These are phyloP conservation scores for Taiozyma sp. DNA, from an alignment of 1,139 yeast species.

Conservation along the genomic window DNA sequence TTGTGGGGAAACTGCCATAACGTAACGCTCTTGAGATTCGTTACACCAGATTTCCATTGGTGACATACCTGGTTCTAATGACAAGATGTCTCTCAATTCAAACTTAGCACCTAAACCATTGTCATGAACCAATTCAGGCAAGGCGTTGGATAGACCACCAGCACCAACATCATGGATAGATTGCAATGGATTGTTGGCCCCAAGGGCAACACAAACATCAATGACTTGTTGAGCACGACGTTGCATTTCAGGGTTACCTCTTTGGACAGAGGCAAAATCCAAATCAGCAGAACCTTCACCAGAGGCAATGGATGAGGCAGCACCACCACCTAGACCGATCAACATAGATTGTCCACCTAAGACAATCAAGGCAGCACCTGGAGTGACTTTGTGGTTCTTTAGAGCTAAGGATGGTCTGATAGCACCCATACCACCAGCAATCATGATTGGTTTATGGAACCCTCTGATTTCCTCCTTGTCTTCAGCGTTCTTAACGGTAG, in stretches of 20 bases:
- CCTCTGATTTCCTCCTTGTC: slow-evolving; percentile 82
- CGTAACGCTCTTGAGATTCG: slow-evolving; percentile 98
- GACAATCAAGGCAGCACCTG: slow-evolving; percentile 89
- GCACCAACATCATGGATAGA: slow-evolving; percentile 99
- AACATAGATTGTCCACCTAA: slow-evolving; percentile 99
- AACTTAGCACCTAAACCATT: slow-evolving; percentile 92
- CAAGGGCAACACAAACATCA: slow-evolving; percentile 86
- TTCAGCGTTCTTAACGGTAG: slow-evolving; percentile 55
- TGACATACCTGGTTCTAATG: slow-evolving; percentile 96
- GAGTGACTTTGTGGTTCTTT: slow-evolving; percentile 82
- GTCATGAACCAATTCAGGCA: slow-evolving; percentile 97
- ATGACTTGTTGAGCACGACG: slow-evolving; percentile 98
- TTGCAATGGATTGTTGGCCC: slow-evolving; percentile 80
- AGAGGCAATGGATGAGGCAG: slow-evolving; percentile 92
- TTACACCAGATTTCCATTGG: slow-evolving; percentile 99
- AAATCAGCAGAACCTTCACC: slow-evolving; percentile 95
- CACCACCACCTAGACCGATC: slow-evolving; percentile 99
- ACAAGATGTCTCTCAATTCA: slow-evolving; percentile 85
- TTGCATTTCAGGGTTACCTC: slow-evolving; percentile 99
- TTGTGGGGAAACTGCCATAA: slow-evolving; percentile 82
- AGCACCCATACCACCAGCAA: slow-evolving; percentile 99
- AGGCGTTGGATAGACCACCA: slow-evolving; percentile 95
- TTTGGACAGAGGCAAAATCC: slow-evolving; percentile 98
- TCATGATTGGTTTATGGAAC: slow-evolving; percentile 97
- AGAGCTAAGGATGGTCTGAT: slow-evolving; percentile 90